Base-by-base conservation (phyloP, 2,329 filamentous ascomycete species). In the Xylaria multiplex region DNA sequence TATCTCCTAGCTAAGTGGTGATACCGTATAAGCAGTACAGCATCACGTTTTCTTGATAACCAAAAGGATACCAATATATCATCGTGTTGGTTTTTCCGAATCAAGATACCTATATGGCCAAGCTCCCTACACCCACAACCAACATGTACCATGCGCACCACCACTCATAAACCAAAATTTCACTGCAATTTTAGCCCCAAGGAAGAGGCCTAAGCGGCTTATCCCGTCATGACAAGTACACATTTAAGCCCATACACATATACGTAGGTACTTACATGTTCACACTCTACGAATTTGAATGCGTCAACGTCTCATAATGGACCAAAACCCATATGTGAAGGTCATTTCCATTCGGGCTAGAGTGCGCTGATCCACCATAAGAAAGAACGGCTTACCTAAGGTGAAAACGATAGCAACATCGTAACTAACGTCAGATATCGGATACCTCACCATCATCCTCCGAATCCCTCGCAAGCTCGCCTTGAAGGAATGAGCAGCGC, bases 341-440 rank as follows among this genome's bases (percentile, higher is more conserved):
- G 32, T 24, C 52, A 16, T 42, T 42, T 54, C 32, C 32, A 16
- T 53, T 22, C 13, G 3, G 19, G 27, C 35, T 1, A 40, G 52
- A 27, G 13, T 35, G 14, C 48, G 6, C 24, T 19, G 8, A 9
- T 42, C 50, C 37, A n/a, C 27, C 8, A 32, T 6, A 7, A 30
- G 14, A 2, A 27, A 42, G 16, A 27, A 22, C 40, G 16, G 32
- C 52, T 45, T 59, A 62, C 67, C 67, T 24, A 64, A 35, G 1
- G 67, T 69, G 42, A 69, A 69, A 16, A 69, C 42, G n/a, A 65
- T 14, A 19, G 64, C 67, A 56, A 66, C 64, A 52, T 61, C 60
- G 27, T 69, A 69, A 37, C 61, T 65, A 19, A 69, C 58, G 59
- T 69, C 67, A 13, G n/a, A 62, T 9, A 69, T 53, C 2, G 67